Percentiles rank a stretch among this genome's conserved stretches.
These are phyloP conservation scores for Ceratobasidium sp. DNA, from an alignment of 1,284 basidiomycete species.

Conservation along the genomic window DNA sequence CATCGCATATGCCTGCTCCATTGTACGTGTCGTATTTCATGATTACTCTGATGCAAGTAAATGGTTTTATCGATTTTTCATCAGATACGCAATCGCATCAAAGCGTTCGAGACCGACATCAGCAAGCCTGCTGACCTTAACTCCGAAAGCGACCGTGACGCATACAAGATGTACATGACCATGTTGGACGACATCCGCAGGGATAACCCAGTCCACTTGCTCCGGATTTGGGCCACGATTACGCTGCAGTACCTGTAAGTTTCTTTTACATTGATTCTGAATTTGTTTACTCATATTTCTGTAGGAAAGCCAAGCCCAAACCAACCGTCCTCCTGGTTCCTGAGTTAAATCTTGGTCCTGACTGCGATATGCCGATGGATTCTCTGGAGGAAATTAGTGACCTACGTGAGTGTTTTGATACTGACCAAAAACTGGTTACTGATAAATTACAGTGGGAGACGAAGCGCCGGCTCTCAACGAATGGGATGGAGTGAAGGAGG, in stretches of 20 bases:
- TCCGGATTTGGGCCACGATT: too few species aligned
- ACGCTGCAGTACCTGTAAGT: too few species aligned
- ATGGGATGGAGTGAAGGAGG: too few species aligned
- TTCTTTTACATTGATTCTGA: background rate
- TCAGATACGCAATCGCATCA: background rate
- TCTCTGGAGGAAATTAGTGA: background rate
- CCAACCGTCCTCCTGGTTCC: background rate
- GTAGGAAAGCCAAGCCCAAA: background rate
- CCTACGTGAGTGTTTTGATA: background rate
- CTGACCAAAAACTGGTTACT: too few species aligned
- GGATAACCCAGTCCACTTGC: background rate
- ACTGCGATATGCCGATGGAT: background rate
- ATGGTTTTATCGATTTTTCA: background rate
- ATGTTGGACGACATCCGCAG: background rate
- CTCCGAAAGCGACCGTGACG: background rate
- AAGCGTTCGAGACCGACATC: background rate
- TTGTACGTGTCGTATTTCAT: background rate
- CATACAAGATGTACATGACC: background rate
- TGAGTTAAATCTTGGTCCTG: background rate
- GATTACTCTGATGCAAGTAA: too few species aligned
- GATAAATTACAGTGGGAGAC: too few species aligned
- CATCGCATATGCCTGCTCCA: background rate
- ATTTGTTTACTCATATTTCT: background rate
- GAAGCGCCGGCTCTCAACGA: too few species aligned
- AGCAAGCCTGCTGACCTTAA: background rate